Percentiles rank a stretch among this genome's conserved stretches.
Conservation (phyloP, 2,329 filamentous ascomycete species). For the Paecilomyces sp. region DNA sequence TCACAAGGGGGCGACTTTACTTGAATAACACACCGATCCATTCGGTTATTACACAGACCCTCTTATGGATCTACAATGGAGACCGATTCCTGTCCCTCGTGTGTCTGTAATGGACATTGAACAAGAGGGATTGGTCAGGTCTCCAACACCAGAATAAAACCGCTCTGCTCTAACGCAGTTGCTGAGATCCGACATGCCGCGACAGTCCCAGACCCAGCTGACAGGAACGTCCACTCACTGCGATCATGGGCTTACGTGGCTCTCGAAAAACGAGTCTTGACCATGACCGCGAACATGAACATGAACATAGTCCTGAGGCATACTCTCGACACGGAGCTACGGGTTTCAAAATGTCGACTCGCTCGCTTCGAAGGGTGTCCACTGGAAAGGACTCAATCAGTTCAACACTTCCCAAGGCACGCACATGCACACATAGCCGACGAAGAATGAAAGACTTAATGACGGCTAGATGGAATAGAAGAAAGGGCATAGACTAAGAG, state of each 20-base stretch:
- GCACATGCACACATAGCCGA: background rate
- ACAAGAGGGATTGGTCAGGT: background rate
- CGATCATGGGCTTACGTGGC: too few species aligned
- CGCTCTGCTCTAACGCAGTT: background rate
- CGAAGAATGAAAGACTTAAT: background rate
- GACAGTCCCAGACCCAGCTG: background rate
- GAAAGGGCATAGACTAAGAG: background rate
- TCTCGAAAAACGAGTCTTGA: background rate
- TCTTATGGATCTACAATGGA: background rate
- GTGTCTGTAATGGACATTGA: background rate
- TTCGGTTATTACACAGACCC: background rate
- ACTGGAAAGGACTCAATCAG: background rate
- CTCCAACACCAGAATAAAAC: background rate
- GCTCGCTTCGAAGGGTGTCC: background rate
- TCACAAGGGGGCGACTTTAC: conserved; percentile 8
- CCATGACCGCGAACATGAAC: background rate
- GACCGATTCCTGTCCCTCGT: background rate
- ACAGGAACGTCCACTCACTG: background rate
- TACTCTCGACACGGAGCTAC: background rate
- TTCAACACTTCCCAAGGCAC: background rate
- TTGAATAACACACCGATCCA: conserved; percentile 9
- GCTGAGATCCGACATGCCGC: background rate
- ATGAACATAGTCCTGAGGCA: background rate
- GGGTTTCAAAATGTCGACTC: background rate
- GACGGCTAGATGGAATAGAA: background rate